These are phyloP conservation scores for Sphagnum tenellum DNA, from an alignment of 225 moss, liverwort and hornwort genomes.

Conservation along the genomic window DNA sequence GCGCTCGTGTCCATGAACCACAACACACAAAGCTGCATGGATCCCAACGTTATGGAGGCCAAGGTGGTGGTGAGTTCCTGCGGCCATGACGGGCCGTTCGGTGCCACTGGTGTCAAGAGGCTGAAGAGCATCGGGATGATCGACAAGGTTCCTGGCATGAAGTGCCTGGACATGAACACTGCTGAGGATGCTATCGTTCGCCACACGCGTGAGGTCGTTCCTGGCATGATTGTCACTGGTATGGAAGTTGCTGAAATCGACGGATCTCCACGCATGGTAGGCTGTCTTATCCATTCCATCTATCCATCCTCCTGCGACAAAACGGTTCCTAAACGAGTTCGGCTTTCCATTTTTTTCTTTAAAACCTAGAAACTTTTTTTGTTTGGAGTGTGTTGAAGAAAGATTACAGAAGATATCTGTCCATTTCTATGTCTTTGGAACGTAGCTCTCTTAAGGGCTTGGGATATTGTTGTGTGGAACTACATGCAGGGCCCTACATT, in stretches of 20 bases:
- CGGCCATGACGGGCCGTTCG: slow-evolving; percentile 93
- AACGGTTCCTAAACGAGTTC: too few relatives aligned
- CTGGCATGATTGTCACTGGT: slow-evolving; percentile 93
- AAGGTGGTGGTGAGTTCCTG: slow-evolving; percentile 95
- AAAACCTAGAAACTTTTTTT: too few relatives aligned
- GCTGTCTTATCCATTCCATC: too few relatives aligned
- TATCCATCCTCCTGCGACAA: too few relatives aligned
- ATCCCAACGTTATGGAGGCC: slow-evolving; percentile 94
- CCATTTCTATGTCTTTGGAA: not conserved
- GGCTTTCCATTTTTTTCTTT: too few relatives aligned
- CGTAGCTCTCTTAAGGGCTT: not conserved
- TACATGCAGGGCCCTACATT: slow-evolving; percentile 76
- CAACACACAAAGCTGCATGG: slow-evolving; percentile 92
- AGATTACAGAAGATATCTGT: too few relatives aligned
- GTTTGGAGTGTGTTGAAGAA: too few relatives aligned
- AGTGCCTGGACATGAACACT: slow-evolving; percentile 86
- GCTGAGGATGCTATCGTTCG: slow-evolving; percentile 86
- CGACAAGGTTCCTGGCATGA: slow-evolving; percentile 88
- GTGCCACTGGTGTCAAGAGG: slow-evolving; percentile 94
- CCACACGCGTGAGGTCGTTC: slow-evolving; percentile 81
- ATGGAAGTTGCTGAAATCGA: slow-evolving; percentile 99
- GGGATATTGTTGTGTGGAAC: not conserved
- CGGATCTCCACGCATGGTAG: slow-evolving; percentile 84
- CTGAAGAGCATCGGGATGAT: slow-evolving; percentile 81
- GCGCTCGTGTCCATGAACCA: slow-evolving; percentile 87